Evolutionary conservation across 169 alveolate genomes (phyloP), one percentile per base, ranked within the genome.

Genomic region (Plasmodium malariae): DNA sequence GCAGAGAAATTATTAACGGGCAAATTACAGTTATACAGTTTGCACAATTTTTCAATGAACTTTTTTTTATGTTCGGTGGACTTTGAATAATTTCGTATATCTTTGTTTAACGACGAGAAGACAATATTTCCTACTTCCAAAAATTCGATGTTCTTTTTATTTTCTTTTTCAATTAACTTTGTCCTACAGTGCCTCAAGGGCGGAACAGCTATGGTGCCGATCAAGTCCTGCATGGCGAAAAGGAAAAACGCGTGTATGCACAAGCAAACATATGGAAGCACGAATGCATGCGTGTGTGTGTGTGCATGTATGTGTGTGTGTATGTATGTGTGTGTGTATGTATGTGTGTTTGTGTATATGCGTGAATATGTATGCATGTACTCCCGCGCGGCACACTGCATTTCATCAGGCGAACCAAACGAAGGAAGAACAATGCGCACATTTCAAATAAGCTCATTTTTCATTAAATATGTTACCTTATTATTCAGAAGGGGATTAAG

Each of bases 151-250:
- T 83, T 83, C 14, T 83, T 83, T 6, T 67, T 51, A 14, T 83
- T 83, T 65, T 83, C 91, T n/a, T 70, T 68, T 54, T 83, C 91
- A 45, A 65, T 55, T 36, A 32, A 32, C 43, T 65, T 83, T 11
- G 91, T 83, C 32, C 91, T 65, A 60, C 91, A 83, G 24, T 83
- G 91, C 26, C 91, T 51, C 30, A 57, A 48, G 5, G 91, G 91
- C 3, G 91, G 91, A 19, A 83, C 91, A 21, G 91, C 91, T 54
- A 83, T 83, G 1, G 91, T 83, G 0, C 91, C 91, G 26, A 83
- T 83, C 67, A 83, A 32, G 63, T 83, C 91, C 91, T 83, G 62
- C 11, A 65, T 12, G 3, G 11, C 1, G 1, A 60, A 32, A 60
- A 9, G 14, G 30, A 7, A 55, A 1, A 55, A 55, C 9, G 17